Percentiles rank a stretch among this genome's conserved stretches.
These are phyloP conservation scores for Saturnispora mendoncae DNA, from an alignment of 805 yeast species.

Conservation along the genomic window DNA sequence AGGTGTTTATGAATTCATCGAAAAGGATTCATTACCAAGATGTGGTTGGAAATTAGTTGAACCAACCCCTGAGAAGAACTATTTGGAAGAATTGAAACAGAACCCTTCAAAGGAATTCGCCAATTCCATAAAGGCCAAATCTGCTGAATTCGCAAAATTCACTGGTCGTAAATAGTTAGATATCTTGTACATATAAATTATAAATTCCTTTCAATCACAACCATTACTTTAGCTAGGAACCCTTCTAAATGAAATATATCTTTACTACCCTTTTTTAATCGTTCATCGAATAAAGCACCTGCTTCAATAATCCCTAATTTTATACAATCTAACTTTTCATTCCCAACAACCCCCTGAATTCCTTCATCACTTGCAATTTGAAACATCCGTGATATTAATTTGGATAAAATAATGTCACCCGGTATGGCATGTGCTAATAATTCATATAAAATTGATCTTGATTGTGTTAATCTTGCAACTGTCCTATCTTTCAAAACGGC, in stretches of 20 bases:
- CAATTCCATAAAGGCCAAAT: constrained; percentile 43
- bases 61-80: constrained; percentile 39
- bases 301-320: constrained; percentile 45
- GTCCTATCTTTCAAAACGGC: constrained; percentile 53
- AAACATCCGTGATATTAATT: constrained; percentile 33
- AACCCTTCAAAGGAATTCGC: constrained; percentile 60
- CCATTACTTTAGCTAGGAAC: constrained; percentile 83
- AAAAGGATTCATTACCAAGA: constrained; percentile 54
- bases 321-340: constrained; percentile 17
- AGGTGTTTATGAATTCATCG: constrained; percentile 81
- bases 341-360: constrained; percentile 12
- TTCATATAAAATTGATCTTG: constrained; percentile 70
- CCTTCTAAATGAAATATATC: constrained; percentile 94
- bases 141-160: constrained; percentile 40
- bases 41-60: constrained; percentile 55
- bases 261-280: constrained; percentile 77
- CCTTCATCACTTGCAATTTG: constrained; percentile 15
- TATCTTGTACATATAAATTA: neutral
- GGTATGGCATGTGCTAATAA: constrained; percentile 91
- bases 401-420: constrained; percentile 68
- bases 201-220: constrained; percentile 34
- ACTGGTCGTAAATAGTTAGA: constrained; percentile 27
- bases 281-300: constrained; percentile 70
- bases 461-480: constrained; percentile 50
- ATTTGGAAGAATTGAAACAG: constrained; percentile 42